Evolutionary conservation across 2,329 filamentous ascomycete species (phyloP).

Genomic region (Botrytis sinoallii): DNA sequence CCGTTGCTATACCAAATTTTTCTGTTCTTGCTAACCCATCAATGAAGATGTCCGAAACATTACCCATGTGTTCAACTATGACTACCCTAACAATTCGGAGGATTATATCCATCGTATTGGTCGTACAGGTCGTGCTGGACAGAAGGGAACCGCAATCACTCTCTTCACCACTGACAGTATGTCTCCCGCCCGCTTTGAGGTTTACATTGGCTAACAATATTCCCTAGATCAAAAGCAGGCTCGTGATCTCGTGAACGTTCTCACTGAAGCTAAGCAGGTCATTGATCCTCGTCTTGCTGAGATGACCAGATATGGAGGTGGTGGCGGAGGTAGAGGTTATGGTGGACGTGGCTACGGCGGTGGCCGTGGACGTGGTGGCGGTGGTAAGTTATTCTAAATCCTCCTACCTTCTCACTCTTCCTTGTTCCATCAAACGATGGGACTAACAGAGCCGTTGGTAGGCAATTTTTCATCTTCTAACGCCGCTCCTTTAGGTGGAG

Average conservation of each 20-base stretch:
- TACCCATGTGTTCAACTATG: constrained; percentile 99
- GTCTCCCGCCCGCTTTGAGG: constrained; percentile 43
- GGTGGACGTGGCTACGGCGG: constrained; percentile 45
- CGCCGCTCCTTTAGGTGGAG: constrained; percentile 53
- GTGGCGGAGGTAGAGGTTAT: constrained; percentile 43
- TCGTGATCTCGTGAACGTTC: constrained; percentile 89
- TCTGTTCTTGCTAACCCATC: constrained; percentile 76
- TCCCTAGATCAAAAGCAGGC: constrained; percentile 83
- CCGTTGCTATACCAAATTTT: constrained; percentile 56
- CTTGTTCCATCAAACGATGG: constrained; percentile 38
- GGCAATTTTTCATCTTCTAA: constrained; percentile 56
- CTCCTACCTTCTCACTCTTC: constrained; percentile 25
- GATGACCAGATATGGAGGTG: constrained; percentile 84
- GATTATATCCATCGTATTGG: constrained; percentile 98
- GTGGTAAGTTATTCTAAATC: constrained; percentile 40
- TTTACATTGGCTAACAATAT: constrained; percentile 29
- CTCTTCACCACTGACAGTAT: constrained; percentile 99
- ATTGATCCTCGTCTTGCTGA: constrained; percentile 93
- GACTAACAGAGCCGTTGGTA: constrained; percentile 40
- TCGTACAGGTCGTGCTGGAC: constrained; percentile 92
- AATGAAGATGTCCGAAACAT: constrained; percentile 99
- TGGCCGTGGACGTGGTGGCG: constrained; percentile 53
- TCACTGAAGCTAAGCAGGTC: constrained; percentile 95
- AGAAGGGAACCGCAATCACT: constrained; percentile 93
- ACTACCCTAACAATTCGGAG: constrained; percentile 98